A percentile compares a stretch with the other conserved stretches of the same genome.
Evolutionary conservation across 192 early-diverging fungal genomes (phyloP).

Genomic region (Coemansia sp.): DNA sequence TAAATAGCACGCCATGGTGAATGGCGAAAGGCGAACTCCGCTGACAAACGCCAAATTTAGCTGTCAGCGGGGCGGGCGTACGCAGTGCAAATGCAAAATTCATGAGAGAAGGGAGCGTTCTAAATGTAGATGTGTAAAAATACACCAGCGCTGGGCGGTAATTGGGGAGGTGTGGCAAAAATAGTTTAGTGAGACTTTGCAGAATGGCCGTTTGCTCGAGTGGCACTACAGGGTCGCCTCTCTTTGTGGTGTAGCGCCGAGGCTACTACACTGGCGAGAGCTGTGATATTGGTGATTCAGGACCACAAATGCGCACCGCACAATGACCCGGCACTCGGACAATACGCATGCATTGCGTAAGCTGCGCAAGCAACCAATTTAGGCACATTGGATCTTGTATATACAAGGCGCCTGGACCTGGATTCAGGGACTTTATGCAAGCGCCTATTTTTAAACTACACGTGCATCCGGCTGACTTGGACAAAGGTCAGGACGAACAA

Average conservation of each 20-base stretch:
- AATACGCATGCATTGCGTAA: neutral
- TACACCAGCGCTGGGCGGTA: slow-evolving; percentile 4
- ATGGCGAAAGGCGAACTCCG: slow-evolving; percentile 3
- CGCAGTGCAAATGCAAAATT: slow-evolving; percentile 5
- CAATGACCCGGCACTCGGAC: neutral
- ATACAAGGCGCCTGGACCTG: neutral
- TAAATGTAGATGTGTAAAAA: slow-evolving; percentile 29
- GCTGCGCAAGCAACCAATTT: slow-evolving; percentile 8
- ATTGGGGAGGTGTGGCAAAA: neutral
- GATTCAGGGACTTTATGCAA: slow-evolving; percentile 9
- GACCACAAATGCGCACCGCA: neutral
- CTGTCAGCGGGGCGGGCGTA: neutral
- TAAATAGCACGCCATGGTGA: neutral
- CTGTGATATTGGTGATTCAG: neutral
- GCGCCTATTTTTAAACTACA: slow-evolving; percentile 5
- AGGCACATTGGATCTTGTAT: slow-evolving; percentile 6
- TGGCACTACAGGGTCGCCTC: neutral
- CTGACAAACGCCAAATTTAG: neutral
- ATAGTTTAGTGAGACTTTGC: slow-evolving; percentile 5
- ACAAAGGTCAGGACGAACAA: neutral
- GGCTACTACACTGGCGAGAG: neutral
- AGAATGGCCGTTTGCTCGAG: neutral
- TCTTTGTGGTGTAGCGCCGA: slow-evolving; percentile 2
- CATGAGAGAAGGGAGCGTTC: slow-evolving; percentile 11
- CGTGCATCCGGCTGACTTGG: slow-evolving; percentile 1